Evolutionary conservation across 768 basidiomycete genomes (phyloP).

Genomic region (Dacryopinax primogenitus): DNA sequence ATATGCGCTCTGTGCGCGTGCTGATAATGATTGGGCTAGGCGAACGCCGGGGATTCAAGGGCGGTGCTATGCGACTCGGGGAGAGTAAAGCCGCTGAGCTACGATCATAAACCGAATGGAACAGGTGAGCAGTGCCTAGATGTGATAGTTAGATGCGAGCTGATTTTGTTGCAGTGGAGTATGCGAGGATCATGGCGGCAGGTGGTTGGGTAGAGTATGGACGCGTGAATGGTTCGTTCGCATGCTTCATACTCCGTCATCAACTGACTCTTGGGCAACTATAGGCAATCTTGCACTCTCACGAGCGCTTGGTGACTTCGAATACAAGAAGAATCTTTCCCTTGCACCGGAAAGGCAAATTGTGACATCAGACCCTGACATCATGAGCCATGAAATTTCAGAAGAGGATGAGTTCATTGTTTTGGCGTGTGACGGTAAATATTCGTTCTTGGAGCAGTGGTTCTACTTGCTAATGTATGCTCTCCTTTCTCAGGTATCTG

Average conservation of each 20-base stretch:
- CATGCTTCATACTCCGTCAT: not conserved
- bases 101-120: conserved; percentile 91
- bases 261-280: not conserved
- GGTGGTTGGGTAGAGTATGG: conserved; percentile 96
- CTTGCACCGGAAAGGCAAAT: conserved; percentile 79
- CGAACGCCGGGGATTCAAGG: conserved; percentile 94
- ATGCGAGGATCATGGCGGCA: conserved; percentile 69
- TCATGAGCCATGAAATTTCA: conserved; percentile 66
- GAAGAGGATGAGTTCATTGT: conserved; percentile 92
- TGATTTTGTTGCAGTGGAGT: conserved; percentile 47
- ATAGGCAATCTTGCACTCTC: conserved; percentile 90
- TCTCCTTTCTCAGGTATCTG: conserved; percentile 63
- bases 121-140: conserved; percentile 39
- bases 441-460: conserved; percentile 10
- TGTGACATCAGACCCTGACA: conserved; percentile 88
- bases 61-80: conserved; percentile 78
- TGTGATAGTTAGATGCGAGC: conserved; percentile 11
- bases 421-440: conserved; percentile 89
- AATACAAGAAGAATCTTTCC: conserved; percentile 88
- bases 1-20: not conserved
- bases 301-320: conserved; percentile 92
- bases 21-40: conserved; percentile 36
- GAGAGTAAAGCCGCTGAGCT: conserved; percentile 74
- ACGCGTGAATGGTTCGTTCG: conserved; percentile 72
- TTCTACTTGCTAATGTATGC: conserved; percentile 2